Percentiles rank a stretch among this genome's conserved stretches.
These are phyloP conservation scores for Tylopilus sp. DNA, from an alignment of 768 basidiomycete species.

Conservation along the genomic window DNA sequence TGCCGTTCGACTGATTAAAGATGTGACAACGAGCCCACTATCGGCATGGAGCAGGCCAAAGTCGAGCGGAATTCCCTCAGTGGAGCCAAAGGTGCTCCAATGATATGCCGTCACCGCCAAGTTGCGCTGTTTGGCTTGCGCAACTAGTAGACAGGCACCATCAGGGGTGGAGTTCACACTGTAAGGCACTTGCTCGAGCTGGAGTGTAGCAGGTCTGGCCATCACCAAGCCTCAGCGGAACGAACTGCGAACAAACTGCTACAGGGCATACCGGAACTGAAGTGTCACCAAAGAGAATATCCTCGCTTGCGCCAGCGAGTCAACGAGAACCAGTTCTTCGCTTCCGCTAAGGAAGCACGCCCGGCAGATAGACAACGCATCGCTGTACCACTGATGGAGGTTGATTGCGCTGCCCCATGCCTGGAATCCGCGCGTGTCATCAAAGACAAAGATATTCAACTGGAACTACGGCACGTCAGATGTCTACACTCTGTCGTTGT, in stretches of 20 bases:
- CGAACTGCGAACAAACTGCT: not conserved
- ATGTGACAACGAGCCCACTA: conserved; percentile 36
- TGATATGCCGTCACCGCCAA: conserved; percentile 43
- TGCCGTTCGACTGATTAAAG: conserved; percentile 39
- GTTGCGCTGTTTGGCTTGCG: conserved; percentile 18
- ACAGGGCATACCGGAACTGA: conserved; percentile 23
- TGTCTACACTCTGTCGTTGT: not conserved
- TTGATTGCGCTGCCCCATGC: conserved; percentile 40
- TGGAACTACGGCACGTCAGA: conserved; percentile 19
- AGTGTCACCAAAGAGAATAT: conserved; percentile 53
- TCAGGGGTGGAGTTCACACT: conserved; percentile 46
- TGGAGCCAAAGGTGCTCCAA: conserved; percentile 55
- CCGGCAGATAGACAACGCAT: conserved; percentile 26
- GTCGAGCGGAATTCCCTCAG: conserved; percentile 40
- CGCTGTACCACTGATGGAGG: conserved; percentile 43
- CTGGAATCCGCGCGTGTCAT: conserved; percentile 43
- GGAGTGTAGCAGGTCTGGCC: conserved; percentile 43
- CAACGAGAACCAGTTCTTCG: conserved; percentile 53
- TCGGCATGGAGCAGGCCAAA: conserved; percentile 26
- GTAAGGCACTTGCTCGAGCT: conserved; percentile 33
- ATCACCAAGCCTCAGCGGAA: not conserved
- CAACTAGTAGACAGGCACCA: conserved; percentile 50
- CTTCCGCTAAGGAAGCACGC: conserved; percentile 45
- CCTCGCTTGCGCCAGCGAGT: conserved; percentile 40
- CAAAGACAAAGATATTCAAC: conserved; percentile 42